Base-by-base conservation (phyloP, 768 basidiomycete species). In the Trametes cingulata region DNA sequence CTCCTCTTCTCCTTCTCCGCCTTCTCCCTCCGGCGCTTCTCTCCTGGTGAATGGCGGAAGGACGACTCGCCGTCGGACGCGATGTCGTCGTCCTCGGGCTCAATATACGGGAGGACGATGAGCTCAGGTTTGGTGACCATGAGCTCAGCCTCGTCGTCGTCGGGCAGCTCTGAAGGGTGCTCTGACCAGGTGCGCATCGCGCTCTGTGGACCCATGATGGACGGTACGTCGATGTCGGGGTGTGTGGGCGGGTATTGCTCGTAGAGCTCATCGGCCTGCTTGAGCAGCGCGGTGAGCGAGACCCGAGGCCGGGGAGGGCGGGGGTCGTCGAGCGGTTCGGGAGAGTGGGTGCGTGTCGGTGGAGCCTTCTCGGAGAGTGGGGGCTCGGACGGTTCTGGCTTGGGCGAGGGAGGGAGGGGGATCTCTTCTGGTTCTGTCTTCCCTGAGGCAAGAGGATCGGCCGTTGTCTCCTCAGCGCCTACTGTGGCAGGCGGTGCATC, bases 181-280 rank as follows among this genome's bases (percentile, higher is more conserved):
- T 85, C 82, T 17, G 80, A 82, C 90, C 90, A 93, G 9, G 91
- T 92, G 69, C 80, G 83, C 51, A 91, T 76, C 37, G 83, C 88
- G 67, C 89, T 91, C 66, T 88, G 85, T 0, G 88, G 89, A 9
- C 91, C 91, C 81, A 93, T 85, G 48, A 89, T 89, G 27, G 77
- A 74, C 6, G 79, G 73, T 15, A 90, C 74, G 3, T 64, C 69
- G 13, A 93, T 74, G 0, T 71, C 75, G 10, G 85, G 80, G 52
- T 87, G 80, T 1, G 79, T 75, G 2, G 88, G 87, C 4, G 90
- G 88, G 70, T 80, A 87, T 19, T 68, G 64, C n/a, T 69, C 63
- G 49, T 80, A 83, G 13, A 93, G 82, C 8, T 73, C 77, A 65
- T 91, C 88, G 0, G 90, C 79, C 25, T 77, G 77, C 5, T 68